These are phyloP conservation scores for Neonectria magnoliae DNA, from an alignment of 2,329 filamentous ascomycete species.

Conservation along the genomic window DNA sequence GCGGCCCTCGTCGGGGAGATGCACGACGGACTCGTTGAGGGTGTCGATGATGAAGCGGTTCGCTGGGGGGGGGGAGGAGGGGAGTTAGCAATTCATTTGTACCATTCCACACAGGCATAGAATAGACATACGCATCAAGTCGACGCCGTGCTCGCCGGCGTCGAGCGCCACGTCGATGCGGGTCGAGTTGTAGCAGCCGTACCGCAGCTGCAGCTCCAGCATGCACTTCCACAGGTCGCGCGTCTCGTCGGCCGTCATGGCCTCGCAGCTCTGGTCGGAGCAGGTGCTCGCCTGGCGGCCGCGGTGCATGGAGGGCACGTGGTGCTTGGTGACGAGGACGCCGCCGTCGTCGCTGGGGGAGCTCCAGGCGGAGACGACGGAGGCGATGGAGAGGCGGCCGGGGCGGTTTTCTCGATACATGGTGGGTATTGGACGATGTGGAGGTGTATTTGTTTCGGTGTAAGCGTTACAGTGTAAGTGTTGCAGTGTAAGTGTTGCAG, in stretches of 20 bases:
- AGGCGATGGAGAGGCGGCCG: conserved; percentile 32
- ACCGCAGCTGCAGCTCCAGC: conserved; percentile 58
- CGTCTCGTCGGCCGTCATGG: conserved; percentile 51
- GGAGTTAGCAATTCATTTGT: conserved; percentile 4
- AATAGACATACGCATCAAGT: conserved; percentile 56
- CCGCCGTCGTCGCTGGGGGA: conserved; percentile 28
- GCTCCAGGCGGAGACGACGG: conserved; percentile 31
- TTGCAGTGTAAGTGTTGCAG: neutral
- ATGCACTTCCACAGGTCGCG: conserved; percentile 59
- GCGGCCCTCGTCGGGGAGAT: conserved; percentile 50
- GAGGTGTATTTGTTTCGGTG: conserved; percentile 7
- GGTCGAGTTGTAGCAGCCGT: conserved; percentile 61
- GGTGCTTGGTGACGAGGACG: conserved; percentile 25
- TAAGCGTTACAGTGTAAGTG: neutral
- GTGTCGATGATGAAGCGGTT: conserved; percentile 55
- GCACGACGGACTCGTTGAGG: conserved; percentile 50
- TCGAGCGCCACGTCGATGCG: conserved; percentile 58
- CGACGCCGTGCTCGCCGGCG: conserved; percentile 51
- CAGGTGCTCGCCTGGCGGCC: conserved; percentile 42
- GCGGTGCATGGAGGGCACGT: conserved; percentile 20
- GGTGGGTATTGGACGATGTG: conserved; percentile 1
- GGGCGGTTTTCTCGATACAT: conserved; percentile 40
- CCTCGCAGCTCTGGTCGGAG: conserved; percentile 45
- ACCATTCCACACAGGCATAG: neutral
- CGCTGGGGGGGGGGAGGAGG: too few species aligned